Evolutionary conservation across 805 yeast species (phyloP).

Genomic region (Starmerella stigmatis): DNA sequence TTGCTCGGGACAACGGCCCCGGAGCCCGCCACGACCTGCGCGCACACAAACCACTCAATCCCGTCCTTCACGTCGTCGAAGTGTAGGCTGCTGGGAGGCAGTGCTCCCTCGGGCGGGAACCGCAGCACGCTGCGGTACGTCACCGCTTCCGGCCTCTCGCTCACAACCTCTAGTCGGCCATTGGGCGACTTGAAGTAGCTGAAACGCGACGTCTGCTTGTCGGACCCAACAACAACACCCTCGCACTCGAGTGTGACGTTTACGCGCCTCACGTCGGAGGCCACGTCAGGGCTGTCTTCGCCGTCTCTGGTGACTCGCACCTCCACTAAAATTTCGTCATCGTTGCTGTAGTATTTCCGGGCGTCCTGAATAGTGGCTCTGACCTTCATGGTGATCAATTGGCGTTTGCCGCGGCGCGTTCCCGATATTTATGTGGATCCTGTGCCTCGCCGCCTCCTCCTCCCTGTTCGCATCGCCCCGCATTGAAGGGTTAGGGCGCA

Average conservation of each 20-base stretch:
- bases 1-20: not conserved
- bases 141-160: not conserved
- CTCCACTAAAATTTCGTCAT: conserved; percentile 10
- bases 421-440: not conserved
- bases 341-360: conserved; percentile 10
- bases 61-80: conserved; percentile 3
- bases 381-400: not conserved
- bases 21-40: not conserved
- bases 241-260: not conserved
- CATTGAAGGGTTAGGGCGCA: conserved; percentile 2
- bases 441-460: not conserved
- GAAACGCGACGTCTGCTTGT: not conserved
- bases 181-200: conserved; percentile 1
- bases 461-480: conserved; percentile 1
- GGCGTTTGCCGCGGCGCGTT: not conserved
- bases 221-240: not conserved
- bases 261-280: not conserved
- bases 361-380: not conserved
- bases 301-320: conserved; percentile 1
- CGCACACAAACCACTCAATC: conserved; percentile 14
- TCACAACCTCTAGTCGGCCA: not conserved
- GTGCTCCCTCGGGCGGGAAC: conserved; percentile 6
- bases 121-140: conserved; percentile 5
- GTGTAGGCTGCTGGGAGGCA: conserved; percentile 9
- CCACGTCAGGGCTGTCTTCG: conserved; percentile 2